Conservation (phyloP, 345 rosid species). For the Hibiscus syriacus region DNA sequence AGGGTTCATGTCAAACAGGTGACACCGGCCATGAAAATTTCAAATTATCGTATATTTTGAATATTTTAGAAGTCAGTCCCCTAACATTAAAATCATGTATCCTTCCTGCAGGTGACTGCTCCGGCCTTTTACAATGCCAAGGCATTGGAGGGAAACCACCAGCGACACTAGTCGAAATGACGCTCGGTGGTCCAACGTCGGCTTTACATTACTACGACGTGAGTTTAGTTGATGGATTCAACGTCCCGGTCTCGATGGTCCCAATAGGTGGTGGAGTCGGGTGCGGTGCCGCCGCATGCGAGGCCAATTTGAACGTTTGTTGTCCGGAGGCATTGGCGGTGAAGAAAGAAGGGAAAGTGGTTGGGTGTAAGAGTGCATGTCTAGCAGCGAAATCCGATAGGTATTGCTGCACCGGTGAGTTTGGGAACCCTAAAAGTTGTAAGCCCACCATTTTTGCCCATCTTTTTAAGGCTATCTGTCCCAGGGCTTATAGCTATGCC, state of each 20-base stretch:
- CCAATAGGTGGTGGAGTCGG: conserved; percentile 29
- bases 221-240: conserved; percentile 49
- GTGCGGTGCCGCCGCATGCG: conserved; percentile 39
- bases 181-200: conserved; percentile 31
- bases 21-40: too few relatives aligned
- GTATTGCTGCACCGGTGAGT: conserved; percentile 44
- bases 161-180: conserved; percentile 40
- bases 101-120: conserved; percentile 49
- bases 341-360: conserved; percentile 29
- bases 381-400: conserved; percentile 35
- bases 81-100: too few relatives aligned
- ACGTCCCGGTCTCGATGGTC: conserved; percentile 36
- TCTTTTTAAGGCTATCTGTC: conserved; percentile 45
- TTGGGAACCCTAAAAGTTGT: conserved; percentile 28
- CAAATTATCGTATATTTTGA: too few relatives aligned
- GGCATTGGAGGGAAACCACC: conserved; percentile 45
- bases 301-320: conserved; percentile 36
- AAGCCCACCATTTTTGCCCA: conserved; percentile 32
- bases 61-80: too few relatives aligned
- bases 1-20: conserved; percentile 38
- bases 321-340: conserved; percentile 35
- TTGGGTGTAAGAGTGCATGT: conserved; percentile 51
- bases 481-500: conserved; percentile 39
- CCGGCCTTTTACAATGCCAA: conserved; percentile 28
- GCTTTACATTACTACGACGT: conserved; percentile 46